These are phyloP conservation scores for Emergomyces pasteurianus DNA, from an alignment of 2,329 filamentous ascomycete genomes.

Conservation along the genomic window DNA sequence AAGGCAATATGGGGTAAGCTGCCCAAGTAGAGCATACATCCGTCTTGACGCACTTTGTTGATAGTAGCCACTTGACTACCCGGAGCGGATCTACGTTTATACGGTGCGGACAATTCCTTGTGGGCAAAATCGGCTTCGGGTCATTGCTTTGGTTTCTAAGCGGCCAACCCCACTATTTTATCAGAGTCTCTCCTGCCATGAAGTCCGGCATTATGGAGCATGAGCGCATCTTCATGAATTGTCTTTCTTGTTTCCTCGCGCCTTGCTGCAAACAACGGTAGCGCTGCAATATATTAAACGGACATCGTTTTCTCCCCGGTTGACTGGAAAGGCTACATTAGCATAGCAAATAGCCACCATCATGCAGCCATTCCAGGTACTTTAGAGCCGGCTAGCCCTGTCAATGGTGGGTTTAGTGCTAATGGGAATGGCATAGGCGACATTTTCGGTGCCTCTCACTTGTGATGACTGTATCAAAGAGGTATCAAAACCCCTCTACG, in stretches of 20 bases:
- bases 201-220: background rate
- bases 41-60: no score
- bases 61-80: no score
- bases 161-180: conserved; percentile 17
- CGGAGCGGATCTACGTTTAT: background rate
- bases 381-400: background rate
- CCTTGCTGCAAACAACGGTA: background rate
- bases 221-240: background rate
- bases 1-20: background rate
- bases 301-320: background rate
- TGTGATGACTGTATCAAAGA: conserved; percentile 83
- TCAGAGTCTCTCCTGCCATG: background rate
- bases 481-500: conserved; percentile 65
- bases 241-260: background rate
- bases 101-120: background rate
- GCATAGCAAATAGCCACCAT: no score
- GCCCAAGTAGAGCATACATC: background rate
- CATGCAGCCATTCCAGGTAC: conserved; percentile 37
- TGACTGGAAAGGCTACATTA: background rate
- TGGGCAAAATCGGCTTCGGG: background rate
- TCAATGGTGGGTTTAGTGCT: background rate
- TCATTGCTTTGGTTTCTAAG: conserved; percentile 19
- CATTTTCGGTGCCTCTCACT: conserved; percentile 88
- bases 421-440: conserved; percentile 47
- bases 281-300: background rate